Base-by-base conservation (phyloP, 1,284 basidiomycete species). In the Trametes sp. region DNA sequence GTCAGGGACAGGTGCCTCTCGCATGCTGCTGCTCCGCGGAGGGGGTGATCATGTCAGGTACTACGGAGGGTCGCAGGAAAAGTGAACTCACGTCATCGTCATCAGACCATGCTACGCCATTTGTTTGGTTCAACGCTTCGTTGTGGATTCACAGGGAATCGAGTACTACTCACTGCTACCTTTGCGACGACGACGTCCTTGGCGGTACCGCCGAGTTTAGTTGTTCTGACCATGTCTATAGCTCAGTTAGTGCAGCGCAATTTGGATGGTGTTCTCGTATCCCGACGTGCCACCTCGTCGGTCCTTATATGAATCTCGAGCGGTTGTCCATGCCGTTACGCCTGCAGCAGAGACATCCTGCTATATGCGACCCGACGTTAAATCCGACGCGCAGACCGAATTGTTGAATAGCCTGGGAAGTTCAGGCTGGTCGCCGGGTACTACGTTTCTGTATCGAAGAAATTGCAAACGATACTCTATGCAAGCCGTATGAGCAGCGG, bases 31-130 rank as follows among this genome's bases (percentile, higher is more conserved):
- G 24, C 19, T n/a, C 46, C 28, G 16, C n/a, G 19, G 33, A 1
- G 7, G 16, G 21, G n/a, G 16, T n/a, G 2, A 21, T 10, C 13
- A 49, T 36, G 3, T 14, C 16, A 19, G 23, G 14, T 11, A 35
- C n/a, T n/a, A n/a, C n/a, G n/a, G 4, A 33, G 13, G 28, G 11
- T 13, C 5, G 16, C 16, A 2, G 21, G 3, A 14, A 26, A 36
- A 4, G 2, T 33, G 10, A 14, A 49, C 54, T n/a, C 28, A 67
- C 62, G 82, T 84, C 74, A 85, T 79, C 69, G 80, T 75, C 84
- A 87, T 86, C 31, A 84, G 74, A 0, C 83, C 83, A 64, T 81
- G 78, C 73, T 78, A 24, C 41, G 56, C 4, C 31, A 1, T 6
- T 16, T 29, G 4, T 29, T n/a, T n/a, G n/a, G n/a, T 41, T 53